Conservation (phyloP, 2,329 filamentous ascomycete species). For the Grosmannia penicillata region DNA sequence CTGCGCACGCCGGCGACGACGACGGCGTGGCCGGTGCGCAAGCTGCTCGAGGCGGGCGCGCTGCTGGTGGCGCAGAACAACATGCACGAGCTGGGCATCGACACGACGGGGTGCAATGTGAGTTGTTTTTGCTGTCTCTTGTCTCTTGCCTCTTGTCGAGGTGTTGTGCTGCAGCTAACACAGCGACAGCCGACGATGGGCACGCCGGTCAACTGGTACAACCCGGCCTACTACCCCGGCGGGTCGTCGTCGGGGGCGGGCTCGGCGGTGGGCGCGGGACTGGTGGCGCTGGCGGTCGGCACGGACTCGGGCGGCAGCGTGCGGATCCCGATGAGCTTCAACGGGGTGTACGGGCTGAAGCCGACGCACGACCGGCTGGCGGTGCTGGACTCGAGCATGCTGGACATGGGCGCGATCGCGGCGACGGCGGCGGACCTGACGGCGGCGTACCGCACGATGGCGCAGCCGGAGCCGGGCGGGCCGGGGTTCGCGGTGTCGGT, state of each 20-base stretch:
- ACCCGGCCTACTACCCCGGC: conserved; percentile 61
- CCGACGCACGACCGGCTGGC: conserved; percentile 57
- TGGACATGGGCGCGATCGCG: conserved; percentile 61
- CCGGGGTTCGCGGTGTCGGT: conserved; percentile 46
- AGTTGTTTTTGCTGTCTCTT: conserved; percentile 8
- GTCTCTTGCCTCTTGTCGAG: not conserved
- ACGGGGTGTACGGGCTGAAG: conserved; percentile 72
- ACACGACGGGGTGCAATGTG: conserved; percentile 72
- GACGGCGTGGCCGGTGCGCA: conserved; percentile 56
- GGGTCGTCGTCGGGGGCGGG: conserved; percentile 67
- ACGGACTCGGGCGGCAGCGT: conserved; percentile 62
- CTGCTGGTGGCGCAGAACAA: conserved; percentile 61
- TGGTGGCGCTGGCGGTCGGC: conserved; percentile 62
- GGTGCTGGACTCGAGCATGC: conserved; percentile 35
- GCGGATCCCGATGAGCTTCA: conserved; percentile 60
- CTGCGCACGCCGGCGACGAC: conserved; percentile 33
- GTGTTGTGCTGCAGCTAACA: too few species aligned
- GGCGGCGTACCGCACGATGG: conserved; percentile 69
- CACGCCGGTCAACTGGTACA: conserved; percentile 66
- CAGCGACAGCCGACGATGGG: conserved; percentile 44
- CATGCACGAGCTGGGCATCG: conserved; percentile 71
- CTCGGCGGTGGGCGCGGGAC: conserved; percentile 53
- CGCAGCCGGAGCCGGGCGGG: conserved; percentile 52
- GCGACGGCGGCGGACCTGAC: conserved; percentile 64
- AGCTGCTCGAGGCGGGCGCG: conserved; percentile 60